Evolutionary conservation across 441 rosid genomes (phyloP).

Genomic region (Rhodomyrtus psidioides): DNA sequence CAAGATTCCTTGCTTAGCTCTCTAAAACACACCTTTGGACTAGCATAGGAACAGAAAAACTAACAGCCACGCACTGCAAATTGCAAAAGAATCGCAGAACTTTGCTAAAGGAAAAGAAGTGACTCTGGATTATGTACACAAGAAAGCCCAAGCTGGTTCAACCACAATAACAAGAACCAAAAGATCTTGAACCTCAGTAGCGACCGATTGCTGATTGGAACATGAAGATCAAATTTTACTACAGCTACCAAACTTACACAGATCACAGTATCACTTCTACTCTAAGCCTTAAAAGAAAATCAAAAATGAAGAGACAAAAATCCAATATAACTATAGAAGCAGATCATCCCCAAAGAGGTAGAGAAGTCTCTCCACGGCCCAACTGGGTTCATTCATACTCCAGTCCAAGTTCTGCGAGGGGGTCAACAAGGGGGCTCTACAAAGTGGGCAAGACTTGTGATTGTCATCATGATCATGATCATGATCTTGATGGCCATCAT

Average conservation of each 20-base stretch:
- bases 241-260: not conserved
- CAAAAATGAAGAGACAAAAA: not conserved
- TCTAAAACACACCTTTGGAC: not conserved
- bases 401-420: not conserved
- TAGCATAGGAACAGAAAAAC: not conserved
- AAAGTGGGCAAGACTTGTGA: conserved; percentile 9
- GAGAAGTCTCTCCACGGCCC: conserved; percentile 9
- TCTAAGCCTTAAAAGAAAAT: not conserved
- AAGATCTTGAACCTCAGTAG: not conserved
- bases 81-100: not conserved
- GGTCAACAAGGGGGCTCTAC: conserved; percentile 6
- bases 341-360: conserved; percentile 11
- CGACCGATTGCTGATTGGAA: not conserved
- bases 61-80: not conserved
- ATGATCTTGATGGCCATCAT: conserved; percentile 34
- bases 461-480: conserved; percentile 19
- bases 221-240: not conserved
- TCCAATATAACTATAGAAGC: not conserved
- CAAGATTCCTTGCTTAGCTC: not conserved
- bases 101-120: not conserved
- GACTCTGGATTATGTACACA: not conserved
- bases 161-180: not conserved
- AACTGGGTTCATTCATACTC: conserved; percentile 4
- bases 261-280: not conserved
- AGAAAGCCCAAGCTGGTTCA: not conserved